Conservation (phyloP, 2,329 filamentous ascomycete genomes). For the Fusarium subtropicale region DNA sequence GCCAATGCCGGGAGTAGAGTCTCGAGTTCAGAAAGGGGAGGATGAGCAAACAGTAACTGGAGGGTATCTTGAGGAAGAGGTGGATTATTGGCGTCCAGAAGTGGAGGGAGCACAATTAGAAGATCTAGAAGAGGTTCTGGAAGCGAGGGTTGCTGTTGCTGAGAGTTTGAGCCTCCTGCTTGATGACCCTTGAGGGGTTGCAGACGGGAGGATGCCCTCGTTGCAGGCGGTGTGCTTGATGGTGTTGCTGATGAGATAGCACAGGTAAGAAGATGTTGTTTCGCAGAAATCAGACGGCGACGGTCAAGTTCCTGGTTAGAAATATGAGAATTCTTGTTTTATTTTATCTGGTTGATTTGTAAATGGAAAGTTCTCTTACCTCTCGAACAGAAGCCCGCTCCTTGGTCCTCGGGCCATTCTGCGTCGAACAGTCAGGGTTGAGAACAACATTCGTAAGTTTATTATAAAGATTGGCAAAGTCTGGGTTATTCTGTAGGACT, state of each 20-base stretch:
- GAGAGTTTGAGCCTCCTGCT: slow-evolving; percentile 39
- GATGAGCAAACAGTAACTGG: slow-evolving; percentile 60
- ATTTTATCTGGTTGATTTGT: neutral
- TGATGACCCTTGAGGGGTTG: slow-evolving; percentile 35
- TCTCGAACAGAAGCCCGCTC: slow-evolving; percentile 62
- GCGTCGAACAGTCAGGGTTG: slow-evolving; percentile 69
- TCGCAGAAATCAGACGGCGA: slow-evolving; percentile 61
- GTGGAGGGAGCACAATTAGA: slow-evolving; percentile 65
- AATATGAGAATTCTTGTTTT: neutral
- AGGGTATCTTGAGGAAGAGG: slow-evolving; percentile 53
- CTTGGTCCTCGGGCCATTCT: slow-evolving; percentile 61
- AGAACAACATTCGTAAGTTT: slow-evolving; percentile 66
- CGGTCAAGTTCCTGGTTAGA: slow-evolving; percentile 60
- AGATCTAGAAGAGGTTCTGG: slow-evolving; percentile 64
- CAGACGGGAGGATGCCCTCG: slow-evolving; percentile 45
- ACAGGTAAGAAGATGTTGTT: slow-evolving; percentile 62
- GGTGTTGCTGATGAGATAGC: slow-evolving; percentile 62
- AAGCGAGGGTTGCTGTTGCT: slow-evolving; percentile 42
- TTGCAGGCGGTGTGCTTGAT: slow-evolving; percentile 42
- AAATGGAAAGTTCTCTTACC: slow-evolving; percentile 52
- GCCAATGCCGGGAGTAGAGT: slow-evolving; percentile 61
- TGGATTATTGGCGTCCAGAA: slow-evolving; percentile 54
- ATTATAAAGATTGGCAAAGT: slow-evolving; percentile 69
- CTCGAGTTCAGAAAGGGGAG: slow-evolving; percentile 62
- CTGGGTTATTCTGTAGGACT: slow-evolving; percentile 67